Evolutionary conservation across 495 filamentous ascomycete species (phyloP), one percentile per base, ranked within the genome.

Genomic region (Xylaria bambusicola): DNA sequence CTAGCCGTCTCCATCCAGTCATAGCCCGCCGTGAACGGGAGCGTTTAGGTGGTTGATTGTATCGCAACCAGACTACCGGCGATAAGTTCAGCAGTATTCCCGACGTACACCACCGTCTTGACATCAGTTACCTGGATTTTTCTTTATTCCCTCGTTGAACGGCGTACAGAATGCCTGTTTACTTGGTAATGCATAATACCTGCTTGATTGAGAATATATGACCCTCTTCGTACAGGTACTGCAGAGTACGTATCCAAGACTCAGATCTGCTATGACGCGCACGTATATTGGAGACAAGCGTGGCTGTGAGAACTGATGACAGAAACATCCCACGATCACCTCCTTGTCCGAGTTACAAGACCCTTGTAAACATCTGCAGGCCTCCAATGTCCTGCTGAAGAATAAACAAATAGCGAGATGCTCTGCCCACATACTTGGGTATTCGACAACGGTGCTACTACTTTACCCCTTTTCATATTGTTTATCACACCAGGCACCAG

Each of bases 241-340:
- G n/a, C n/a, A n/a, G n/a, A n/a, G n/a, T n/a, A n/a, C n/a, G n/a
- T n/a, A n/a, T 15, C 15, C 36, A 20, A 7, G n/a, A n/a, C 36
- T 15, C 38, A 21, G n/a, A 42, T 29, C 51, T n/a, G 26, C 52
- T 54, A 54, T 53, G 51, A 42, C 51, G 51, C 51, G 42, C n/a
- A 36, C 2, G 6, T 27, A 33, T 33, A 23, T 15, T 42, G 52
- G 52, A 40, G 50, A 41, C 33, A 24, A 9, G 38, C 23, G 52
- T 54, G 52, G 52, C 52, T 54, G 52, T 54, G 52, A 33, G 24
- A n/a, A 31, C 26, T 20, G 52, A 54, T 44, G 38, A 54, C 52
- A 54, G 52, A 44, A 54, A 54, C 24, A 33, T 21, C 51, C 48
- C 18, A 13, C 12, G 15, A 23, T 5, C 10, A 33, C 31, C 6